Evolutionary conservation across 2,329 filamentous ascomycete genomes (phyloP).

Genomic region (Fusarium poae): DNA sequence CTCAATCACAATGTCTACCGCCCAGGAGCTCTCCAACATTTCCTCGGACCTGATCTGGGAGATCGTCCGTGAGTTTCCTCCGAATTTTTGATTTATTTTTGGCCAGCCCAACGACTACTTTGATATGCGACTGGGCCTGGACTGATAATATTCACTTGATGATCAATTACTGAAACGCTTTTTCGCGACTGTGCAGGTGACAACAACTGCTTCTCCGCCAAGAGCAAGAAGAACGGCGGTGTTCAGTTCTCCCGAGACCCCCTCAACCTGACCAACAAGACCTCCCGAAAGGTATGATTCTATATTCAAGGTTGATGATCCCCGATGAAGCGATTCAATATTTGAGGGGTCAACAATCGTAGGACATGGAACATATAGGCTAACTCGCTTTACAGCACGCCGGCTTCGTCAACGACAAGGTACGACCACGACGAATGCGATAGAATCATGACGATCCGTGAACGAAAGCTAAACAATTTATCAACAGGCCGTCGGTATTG

Average conservation of each 20-base stretch:
- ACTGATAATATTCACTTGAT: conserved; percentile 6
- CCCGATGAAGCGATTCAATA: conserved; percentile 1
- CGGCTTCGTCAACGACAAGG: conserved; percentile 94
- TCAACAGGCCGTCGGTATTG: conserved; percentile 82
- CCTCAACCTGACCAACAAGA: conserved; percentile 91
- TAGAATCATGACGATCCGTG: conserved; percentile 28
- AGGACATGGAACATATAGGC: conserved; percentile 36
- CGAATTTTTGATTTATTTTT: conserved; percentile 11
- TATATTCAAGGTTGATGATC: conserved; percentile 4
- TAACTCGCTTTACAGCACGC: conserved; percentile 74
- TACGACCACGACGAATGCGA: conserved; percentile 58
- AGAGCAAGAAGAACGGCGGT: conserved; percentile 84
- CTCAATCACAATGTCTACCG: conserved; percentile 66
- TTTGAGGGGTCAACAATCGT: conserved; percentile 2
- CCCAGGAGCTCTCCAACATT: conserved; percentile 74
- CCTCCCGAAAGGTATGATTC: conserved; percentile 83
- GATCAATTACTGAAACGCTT: conserved; percentile 43
- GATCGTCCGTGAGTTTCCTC: conserved; percentile 85
- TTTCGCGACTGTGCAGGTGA: conserved; percentile 68
- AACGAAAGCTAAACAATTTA: conserved; percentile 46
- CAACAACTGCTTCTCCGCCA: conserved; percentile 92
- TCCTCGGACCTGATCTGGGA: conserved; percentile 95
- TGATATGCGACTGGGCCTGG: conserved; percentile 21
- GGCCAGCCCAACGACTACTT: conserved; percentile 11
- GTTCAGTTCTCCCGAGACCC: conserved; percentile 94